phyloP scores from a whole-genome alignment of 2,329 filamentous ascomycete species.

The Botryotinia convoluta region DNA sequence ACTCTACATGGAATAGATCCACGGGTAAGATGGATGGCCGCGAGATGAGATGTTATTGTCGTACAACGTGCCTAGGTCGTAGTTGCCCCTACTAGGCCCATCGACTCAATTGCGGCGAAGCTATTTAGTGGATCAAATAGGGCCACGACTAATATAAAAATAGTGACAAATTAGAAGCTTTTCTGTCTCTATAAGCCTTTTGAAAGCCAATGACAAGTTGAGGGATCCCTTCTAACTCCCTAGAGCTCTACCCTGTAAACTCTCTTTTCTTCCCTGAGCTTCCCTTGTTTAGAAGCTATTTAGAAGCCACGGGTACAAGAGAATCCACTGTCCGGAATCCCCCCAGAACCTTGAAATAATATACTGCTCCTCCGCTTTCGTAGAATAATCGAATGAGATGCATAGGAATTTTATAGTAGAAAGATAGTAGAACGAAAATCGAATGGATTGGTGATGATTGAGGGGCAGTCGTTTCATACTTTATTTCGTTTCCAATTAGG shows the following conservation, averaged over 20 bases:
- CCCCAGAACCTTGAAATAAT: conserved; percentile 16
- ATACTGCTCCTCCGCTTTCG: neutral
- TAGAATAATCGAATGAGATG: neutral
- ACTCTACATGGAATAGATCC: conserved; percentile 9
- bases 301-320: conserved; percentile 6
- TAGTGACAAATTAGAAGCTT: conserved; percentile 17
- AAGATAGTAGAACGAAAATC: neutral
- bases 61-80: conserved; percentile 10
- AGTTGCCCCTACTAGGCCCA: conserved; percentile 2
- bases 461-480: conserved; percentile 10
- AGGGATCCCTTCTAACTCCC: conserved; percentile 4
- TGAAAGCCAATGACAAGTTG: conserved; percentile 1
- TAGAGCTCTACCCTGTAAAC: conserved; percentile 8
- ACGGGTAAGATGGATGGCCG: conserved; percentile 14
- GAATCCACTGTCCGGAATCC: conserved; percentile 18
- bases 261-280: conserved; percentile 3
- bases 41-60: conserved; percentile 16
- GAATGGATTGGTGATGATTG: conserved; percentile 6
- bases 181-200: neutral
- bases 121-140: conserved; percentile 13
- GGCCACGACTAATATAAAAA: conserved; percentile 17
- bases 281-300: conserved; percentile 2
- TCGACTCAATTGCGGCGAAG: conserved; percentile 15
- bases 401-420: neutral
- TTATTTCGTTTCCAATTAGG: neutral